These are phyloP conservation scores for Candida albicans DNA, from an alignment of 1,139 yeast species.

Conservation along the genomic window DNA sequence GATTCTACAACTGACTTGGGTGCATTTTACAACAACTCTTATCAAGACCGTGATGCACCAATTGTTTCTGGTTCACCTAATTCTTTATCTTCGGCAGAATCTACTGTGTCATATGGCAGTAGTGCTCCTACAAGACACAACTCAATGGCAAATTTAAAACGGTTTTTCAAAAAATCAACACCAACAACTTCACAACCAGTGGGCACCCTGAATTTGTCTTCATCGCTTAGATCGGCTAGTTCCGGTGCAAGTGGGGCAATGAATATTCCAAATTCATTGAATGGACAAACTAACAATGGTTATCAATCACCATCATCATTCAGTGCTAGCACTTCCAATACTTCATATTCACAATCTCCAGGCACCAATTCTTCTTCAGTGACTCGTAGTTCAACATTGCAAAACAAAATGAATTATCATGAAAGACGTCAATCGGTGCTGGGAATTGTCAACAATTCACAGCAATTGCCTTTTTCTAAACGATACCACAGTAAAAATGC, in stretches of 20 bases:
- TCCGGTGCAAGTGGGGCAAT: constrained; percentile 14
- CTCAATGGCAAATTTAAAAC: constrained; percentile 71
- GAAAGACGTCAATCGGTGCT: constrained; percentile 45
- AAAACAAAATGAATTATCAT: constrained; percentile 32
- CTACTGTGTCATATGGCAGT: constrained; percentile 21
- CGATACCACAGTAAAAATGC: constrained; percentile 80
- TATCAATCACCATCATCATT: constrained; percentile 16
- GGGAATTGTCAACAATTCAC: constrained; percentile 27
- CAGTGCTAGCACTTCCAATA: constrained; percentile 33
- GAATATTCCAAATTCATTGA: constrained; percentile 19
- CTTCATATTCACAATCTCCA: constrained; percentile 36
- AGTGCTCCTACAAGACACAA: constrained; percentile 50
- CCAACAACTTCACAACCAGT: constrained; percentile 25
- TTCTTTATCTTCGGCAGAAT: constrained; percentile 40
- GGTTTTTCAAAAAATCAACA: constrained; percentile 54
- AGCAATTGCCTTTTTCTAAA: constrained; percentile 60
- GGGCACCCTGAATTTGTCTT: constrained; percentile 40
- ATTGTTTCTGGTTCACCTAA: constrained; percentile 33
- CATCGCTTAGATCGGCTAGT: constrained; percentile 36
- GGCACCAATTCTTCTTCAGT: constrained; percentile 23
- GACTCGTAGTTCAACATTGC: constrained; percentile 30
- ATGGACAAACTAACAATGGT: constrained; percentile 7
- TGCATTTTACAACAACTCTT: constrained; percentile 44
- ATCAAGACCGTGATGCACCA: constrained; percentile 25
- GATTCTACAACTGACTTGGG: constrained; percentile 47